These are phyloP conservation scores for Phytophthora vignae DNA, from an alignment of 352 stramenopile species.

Conservation along the genomic window DNA sequence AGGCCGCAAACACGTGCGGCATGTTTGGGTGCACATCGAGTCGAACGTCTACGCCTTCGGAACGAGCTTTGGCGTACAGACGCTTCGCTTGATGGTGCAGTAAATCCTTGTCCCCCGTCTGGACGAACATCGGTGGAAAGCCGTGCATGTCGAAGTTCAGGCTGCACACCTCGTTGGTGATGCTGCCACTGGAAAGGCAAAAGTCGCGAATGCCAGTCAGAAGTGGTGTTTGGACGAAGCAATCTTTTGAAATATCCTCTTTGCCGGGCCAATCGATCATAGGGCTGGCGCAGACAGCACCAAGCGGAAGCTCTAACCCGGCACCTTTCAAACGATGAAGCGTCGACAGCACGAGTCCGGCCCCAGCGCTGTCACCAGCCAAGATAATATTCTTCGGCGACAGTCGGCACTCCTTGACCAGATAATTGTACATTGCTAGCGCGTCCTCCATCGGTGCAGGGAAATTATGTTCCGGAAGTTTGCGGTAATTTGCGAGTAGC, in stretches of 20 bases:
- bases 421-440: slow-evolving; percentile 33
- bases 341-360: slow-evolving; percentile 33
- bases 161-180: not conserved
- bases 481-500: slow-evolving; percentile 45
- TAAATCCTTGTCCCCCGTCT: not conserved
- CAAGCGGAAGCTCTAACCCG: not conserved
- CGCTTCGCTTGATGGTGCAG: not conserved
- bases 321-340: slow-evolving; percentile 2
- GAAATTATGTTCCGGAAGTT: slow-evolving; percentile 36
- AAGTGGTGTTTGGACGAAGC: not conserved
- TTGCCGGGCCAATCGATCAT: not conserved
- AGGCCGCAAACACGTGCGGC: slow-evolving; percentile 1
- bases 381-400: slow-evolving; percentile 34
- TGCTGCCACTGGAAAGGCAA: not conserved
- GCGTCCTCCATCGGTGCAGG: slow-evolving; percentile 32
- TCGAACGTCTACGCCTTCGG: not conserved
- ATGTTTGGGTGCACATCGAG: not conserved
- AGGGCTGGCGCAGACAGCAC: not conserved
- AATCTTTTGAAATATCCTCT: not conserved
- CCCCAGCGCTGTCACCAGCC: slow-evolving; percentile 39
- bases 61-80: not conserved
- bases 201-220: slow-evolving; percentile 1
- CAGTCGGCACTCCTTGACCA: slow-evolving; percentile 27
- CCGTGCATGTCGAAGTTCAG: not conserved
- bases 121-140: not conserved